A percentile compares a stretch with the other conserved stretches of the same genome.
phyloP scores from a whole-genome alignment of 805 yeast genomes.

The Tetrapisispora namnaoensis region DNA sequence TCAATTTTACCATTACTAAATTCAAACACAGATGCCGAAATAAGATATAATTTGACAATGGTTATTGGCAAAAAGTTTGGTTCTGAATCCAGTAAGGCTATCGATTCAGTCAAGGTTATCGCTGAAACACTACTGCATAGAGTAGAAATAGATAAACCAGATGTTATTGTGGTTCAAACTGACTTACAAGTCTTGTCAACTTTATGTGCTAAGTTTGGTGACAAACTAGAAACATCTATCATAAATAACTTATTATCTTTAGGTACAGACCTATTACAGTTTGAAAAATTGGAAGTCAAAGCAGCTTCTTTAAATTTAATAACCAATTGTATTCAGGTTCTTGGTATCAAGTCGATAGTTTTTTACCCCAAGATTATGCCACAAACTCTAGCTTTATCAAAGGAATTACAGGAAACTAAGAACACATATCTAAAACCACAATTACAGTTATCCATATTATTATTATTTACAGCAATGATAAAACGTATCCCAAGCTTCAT shows the following conservation, averaged over 20 bases:
- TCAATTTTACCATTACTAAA: slow-evolving; percentile 41
- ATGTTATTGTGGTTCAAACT: slow-evolving; percentile 49
- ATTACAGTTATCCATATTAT: slow-evolving; percentile 60
- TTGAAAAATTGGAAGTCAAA: slow-evolving; percentile 47
- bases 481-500: slow-evolving; percentile 83
- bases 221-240: slow-evolving; percentile 36
- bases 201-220: slow-evolving; percentile 55
- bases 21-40: slow-evolving; percentile 30
- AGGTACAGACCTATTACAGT: slow-evolving; percentile 42
- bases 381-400: slow-evolving; percentile 55
- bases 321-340: slow-evolving; percentile 54
- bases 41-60: slow-evolving; percentile 52
- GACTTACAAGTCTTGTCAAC: slow-evolving; percentile 59
- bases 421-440: slow-evolving; percentile 25
- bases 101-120: slow-evolving; percentile 41
- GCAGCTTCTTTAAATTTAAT: slow-evolving; percentile 68
- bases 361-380: slow-evolving; percentile 78
- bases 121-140: slow-evolving; percentile 41
- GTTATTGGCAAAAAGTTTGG: slow-evolving; percentile 63
- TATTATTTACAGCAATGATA: slow-evolving; percentile 63
- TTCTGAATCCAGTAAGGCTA: slow-evolving; percentile 47
- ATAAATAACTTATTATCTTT: slow-evolving; percentile 41
- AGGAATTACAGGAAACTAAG: slow-evolving; percentile 17
- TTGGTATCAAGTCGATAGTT: slow-evolving; percentile 83
- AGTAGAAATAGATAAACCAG: slow-evolving; percentile 17